Evolutionary conservation across 306 rosid genomes (phyloP), one percentile per base, ranked within the genome.

Genomic region (Lotus japonicus): DNA sequence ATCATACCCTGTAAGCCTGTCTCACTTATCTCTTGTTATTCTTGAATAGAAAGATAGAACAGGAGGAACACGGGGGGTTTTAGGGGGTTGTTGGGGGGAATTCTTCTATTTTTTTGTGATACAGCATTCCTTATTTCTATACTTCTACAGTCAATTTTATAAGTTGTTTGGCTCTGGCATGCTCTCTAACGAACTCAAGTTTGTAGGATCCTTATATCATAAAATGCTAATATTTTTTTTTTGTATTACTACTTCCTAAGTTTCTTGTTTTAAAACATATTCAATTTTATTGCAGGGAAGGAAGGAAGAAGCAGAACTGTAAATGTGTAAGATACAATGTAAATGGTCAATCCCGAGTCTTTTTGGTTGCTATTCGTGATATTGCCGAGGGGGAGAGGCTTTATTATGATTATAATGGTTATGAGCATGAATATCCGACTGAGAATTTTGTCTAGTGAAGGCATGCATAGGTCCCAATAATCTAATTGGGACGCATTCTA

Each of bases 281-380:
- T 60, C 52, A 33, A 73, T 54, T 66, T 70, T 67, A 76, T 56
- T 88, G 92, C 95, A 90, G 97, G 87, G 95, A 86, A 38, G 85
- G 95, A 57, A 86, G 76, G 83, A 90, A 84, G 87, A 90, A 88
- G 85, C 92, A 73, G 84, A 90, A 90, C 64, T 88, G 97, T 78
- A 90, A 88, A 83, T 90, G 97, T 77, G 81, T 90, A 84, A 82
- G 97, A 80, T 90, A 90, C 87, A 77, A 33, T 72, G 89, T 90
- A 19, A 76, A 76, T 19, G 92, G 85, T 56, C 92, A 90, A 84
- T 86, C 82, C 74, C 82, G 90, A 72, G 97, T 90, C 79, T 54
- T 90, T 66, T 81, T 88, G 87, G 87, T 90, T 71, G 95, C 97
- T 58, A 84, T 86, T 75, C 92, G 89, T 21, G 97, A 90, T 84